These are phyloP conservation scores for Populus trichocarpa DNA, from an alignment of 441 rosid genomes.

Conservation along the genomic window DNA sequence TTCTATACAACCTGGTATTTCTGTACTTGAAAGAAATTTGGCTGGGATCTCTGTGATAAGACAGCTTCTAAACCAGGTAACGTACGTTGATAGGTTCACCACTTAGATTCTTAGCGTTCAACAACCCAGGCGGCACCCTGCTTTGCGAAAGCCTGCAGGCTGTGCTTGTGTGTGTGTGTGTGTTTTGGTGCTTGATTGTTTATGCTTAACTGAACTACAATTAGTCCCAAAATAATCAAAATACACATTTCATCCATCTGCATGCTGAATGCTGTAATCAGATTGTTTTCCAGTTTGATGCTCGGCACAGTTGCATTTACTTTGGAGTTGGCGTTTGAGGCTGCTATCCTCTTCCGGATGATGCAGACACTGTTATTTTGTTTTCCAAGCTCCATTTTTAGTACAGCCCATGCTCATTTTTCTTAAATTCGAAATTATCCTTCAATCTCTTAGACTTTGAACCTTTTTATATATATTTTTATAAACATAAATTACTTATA, in stretches of 20 bases:
- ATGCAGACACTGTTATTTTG: not conserved
- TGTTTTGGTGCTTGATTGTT: not conserved
- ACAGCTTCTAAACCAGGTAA: not conserved
- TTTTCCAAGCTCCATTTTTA: too few species aligned
- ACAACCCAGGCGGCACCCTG: conserved; percentile 29
- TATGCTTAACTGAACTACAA: not conserved
- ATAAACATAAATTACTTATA: too few species aligned
- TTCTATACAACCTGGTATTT: not conserved
- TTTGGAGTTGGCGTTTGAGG: not conserved
- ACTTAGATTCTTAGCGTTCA: conserved; percentile 62
- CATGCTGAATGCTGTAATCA: not conserved
- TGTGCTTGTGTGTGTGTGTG: not conserved
- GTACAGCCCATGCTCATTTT: not conserved
- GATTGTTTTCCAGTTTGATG: not conserved
- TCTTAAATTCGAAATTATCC: too few species aligned
- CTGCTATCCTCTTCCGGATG: not conserved
- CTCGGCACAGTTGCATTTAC: not conserved
- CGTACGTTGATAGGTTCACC: conserved; percentile 34
- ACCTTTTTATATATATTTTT: too few species aligned
- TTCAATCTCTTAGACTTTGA: too few species aligned
- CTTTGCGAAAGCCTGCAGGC: not conserved
- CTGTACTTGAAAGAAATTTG: not conserved
- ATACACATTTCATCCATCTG: not conserved
- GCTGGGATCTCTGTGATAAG: not conserved
- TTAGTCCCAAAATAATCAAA: not conserved